These are phyloP conservation scores for Hypoxylon crocopeplum DNA, from an alignment of 495 filamentous ascomycete species.

Conservation along the genomic window DNA sequence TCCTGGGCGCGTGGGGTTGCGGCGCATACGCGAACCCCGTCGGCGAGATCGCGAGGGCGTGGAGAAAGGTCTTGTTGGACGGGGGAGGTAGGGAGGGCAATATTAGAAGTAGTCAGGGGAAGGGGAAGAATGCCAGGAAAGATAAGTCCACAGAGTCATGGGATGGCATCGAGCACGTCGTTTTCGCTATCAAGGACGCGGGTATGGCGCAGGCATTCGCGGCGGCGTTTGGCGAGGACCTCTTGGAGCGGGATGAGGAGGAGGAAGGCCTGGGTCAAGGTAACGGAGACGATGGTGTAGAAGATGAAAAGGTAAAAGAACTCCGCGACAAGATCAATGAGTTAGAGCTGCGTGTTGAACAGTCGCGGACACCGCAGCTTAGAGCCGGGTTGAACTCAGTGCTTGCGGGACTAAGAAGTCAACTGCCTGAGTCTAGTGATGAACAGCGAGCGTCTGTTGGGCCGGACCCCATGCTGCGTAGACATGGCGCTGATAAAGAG, in stretches of 20 bases:
- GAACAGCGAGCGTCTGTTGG: not conserved
- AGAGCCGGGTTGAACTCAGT: conserved; percentile 37
- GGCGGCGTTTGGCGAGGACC: conserved; percentile 49
- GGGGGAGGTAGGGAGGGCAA: conserved; percentile 43
- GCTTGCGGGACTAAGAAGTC: conserved; percentile 38
- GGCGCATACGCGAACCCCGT: conserved; percentile 71
- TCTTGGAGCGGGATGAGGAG: conserved; percentile 29
- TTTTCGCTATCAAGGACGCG: conserved; percentile 55
- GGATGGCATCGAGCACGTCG: conserved; percentile 49
- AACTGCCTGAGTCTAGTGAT: conserved; percentile 30
- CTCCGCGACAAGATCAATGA: conserved; percentile 41
- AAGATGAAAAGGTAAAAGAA: conserved; percentile 38
- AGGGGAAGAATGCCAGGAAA: not conserved
- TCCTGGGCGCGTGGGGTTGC: conserved; percentile 74
- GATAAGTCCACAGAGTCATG: conserved; percentile 32
- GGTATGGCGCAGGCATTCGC: conserved; percentile 51
- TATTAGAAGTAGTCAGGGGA: conserved; percentile 24
- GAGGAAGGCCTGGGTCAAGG: not conserved
- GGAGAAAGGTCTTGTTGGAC: conserved; percentile 58
- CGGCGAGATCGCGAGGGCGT: conserved; percentile 66
- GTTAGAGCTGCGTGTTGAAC: conserved; percentile 34
- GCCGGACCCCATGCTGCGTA: no score
- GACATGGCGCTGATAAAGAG: not conserved
- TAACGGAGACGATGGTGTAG: conserved; percentile 17
- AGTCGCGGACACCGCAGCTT: conserved; percentile 39